These are phyloP conservation scores for Tetrahymena thermophila DNA, from an alignment of 73 alveolate genomes.

Conservation along the genomic window DNA sequence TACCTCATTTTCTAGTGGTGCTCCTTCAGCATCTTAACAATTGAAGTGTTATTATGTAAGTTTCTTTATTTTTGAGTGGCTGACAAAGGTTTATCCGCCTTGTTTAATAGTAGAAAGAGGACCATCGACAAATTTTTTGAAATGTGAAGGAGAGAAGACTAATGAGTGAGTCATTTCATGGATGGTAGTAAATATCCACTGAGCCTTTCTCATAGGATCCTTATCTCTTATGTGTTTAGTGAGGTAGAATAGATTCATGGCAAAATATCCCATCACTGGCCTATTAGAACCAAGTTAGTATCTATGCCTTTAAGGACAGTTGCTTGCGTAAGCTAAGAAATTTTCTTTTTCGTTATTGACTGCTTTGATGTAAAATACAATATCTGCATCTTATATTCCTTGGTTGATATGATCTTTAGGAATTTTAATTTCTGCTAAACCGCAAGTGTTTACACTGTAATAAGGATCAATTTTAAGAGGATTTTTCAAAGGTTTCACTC, in stretches of 20 bases:
- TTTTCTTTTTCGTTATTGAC: neutral
- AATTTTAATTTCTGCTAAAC: neutral
- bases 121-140: neutral
- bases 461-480: neutral
- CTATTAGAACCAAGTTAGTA: neutral
- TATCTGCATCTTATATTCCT: neutral
- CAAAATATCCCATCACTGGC: neutral
- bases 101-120: neutral
- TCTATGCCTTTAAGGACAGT: neutral
- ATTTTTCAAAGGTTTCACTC: neutral
- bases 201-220: neutral
- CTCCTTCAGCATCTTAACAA: slow-evolving; percentile 19
- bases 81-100: neutral
- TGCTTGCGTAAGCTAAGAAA: neutral
- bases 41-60: slow-evolving; percentile 2
- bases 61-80: neutral
- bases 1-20: slow-evolving; percentile 27
- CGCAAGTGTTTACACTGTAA: neutral
- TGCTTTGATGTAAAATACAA: neutral
- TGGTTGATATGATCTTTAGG: neutral
- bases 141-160: slow-evolving; percentile 12
- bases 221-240: neutral
- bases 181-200: slow-evolving; percentile 23
- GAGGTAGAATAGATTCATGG: neutral
- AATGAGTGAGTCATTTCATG: slow-evolving; percentile 25